These are phyloP conservation scores for Sideroxylon spinosum DNA, from an alignment of 179 eudicot species.

Conservation along the genomic window DNA sequence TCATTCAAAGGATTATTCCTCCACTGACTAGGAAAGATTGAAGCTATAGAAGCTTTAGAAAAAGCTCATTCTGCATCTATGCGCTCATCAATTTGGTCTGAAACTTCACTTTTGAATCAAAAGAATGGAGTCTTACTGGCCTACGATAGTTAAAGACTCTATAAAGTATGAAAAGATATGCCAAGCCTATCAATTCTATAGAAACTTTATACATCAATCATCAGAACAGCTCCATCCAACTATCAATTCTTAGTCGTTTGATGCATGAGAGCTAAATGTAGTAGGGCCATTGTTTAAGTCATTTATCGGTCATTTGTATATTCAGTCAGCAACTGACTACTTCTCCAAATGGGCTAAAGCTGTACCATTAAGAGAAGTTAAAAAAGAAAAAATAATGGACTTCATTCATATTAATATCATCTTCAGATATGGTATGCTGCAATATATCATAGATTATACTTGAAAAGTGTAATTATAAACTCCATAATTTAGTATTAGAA, in stretches of 20 bases:
- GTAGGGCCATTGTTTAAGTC: slow-evolving; percentile 21
- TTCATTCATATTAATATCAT: slow-evolving; percentile 17
- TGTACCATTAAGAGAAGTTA: neutral
- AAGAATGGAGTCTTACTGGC: neutral
- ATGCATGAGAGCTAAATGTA: slow-evolving; percentile 18
- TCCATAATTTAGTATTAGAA: too few relatives aligned
- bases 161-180: too few relatives aligned
- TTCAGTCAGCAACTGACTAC: slow-evolving; percentile 14
- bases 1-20: neutral
- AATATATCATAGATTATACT: too few relatives aligned
- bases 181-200: too few relatives aligned
- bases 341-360: slow-evolving; percentile 21
- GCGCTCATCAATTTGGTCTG: neutral
- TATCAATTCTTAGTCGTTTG: slow-evolving; percentile 19
- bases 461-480: too few relatives aligned
- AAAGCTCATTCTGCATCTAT: neutral
- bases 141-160: too few relatives aligned
- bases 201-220: too few relatives aligned
- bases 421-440: slow-evolving; percentile 16
- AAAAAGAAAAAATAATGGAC: neutral
- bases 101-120: slow-evolving; percentile 7
- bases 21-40: neutral
- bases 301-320: slow-evolving; percentile 14
- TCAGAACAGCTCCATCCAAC: slow-evolving; percentile 3
- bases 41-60: neutral